A percentile compares a stretch with the other conserved stretches of the same genome.
Conservation (phyloP, 2,329 filamentous ascomycete genomes). For the Colletotrichum agaves region DNA sequence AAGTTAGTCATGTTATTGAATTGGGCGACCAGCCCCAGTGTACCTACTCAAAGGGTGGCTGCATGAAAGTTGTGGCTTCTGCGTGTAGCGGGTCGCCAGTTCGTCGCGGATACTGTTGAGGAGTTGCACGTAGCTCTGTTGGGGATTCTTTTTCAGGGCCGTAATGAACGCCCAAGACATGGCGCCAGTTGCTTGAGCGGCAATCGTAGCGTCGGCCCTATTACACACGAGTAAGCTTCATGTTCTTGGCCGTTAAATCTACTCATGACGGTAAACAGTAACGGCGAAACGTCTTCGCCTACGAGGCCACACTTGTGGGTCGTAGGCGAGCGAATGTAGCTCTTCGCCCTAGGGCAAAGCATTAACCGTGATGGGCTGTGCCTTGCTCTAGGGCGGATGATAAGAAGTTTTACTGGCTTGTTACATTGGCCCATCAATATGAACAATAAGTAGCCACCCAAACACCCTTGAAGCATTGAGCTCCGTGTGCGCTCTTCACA, state of each 20-base stretch:
- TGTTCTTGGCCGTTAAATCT: neutral
- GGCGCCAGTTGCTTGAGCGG: constrained; percentile 89
- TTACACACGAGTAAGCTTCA: constrained; percentile 11
- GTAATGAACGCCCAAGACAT: constrained; percentile 99
- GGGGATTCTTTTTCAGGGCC: constrained; percentile 93
- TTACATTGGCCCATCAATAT: neutral
- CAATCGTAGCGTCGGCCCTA: constrained; percentile 92
- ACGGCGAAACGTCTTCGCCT: too few relatives aligned
- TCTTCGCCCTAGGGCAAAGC: constrained; percentile 57
- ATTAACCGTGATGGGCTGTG: constrained; percentile 47
- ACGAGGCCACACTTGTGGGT: constrained; percentile 18
- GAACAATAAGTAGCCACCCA: neutral
- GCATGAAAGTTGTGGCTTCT: constrained; percentile 97
- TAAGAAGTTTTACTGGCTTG: constrained; percentile 38
- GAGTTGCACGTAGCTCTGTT: constrained; percentile 97
- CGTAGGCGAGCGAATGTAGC: constrained; percentile 52
- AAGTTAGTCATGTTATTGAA: constrained; percentile 10
- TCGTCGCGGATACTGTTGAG: constrained; percentile 97
- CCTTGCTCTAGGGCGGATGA: constrained; percentile 55
- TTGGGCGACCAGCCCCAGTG: neutral
- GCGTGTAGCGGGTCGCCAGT: constrained; percentile 84
- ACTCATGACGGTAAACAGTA: too few relatives aligned
- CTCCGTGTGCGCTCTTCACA: neutral
- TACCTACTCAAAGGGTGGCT: constrained; percentile 92
- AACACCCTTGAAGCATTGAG: neutral